A percentile compares a stretch with the other conserved stretches of the same genome.
These are phyloP conservation scores for Diplodia scrobiculata DNA, from an alignment of 2,329 filamentous ascomycete species.

Conservation along the genomic window DNA sequence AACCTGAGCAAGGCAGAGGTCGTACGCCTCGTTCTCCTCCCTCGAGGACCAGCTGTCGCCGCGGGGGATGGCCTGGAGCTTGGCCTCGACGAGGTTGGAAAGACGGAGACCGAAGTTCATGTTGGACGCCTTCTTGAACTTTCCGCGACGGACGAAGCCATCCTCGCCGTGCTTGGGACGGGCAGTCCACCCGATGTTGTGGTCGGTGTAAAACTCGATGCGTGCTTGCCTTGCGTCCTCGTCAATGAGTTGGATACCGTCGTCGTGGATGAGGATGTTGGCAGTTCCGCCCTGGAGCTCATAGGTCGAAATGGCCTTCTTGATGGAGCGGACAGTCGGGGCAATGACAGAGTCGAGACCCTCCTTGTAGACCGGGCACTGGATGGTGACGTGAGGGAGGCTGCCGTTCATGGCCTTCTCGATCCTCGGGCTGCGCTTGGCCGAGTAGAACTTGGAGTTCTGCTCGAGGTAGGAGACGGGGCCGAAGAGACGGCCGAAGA, in stretches of 20 bases:
- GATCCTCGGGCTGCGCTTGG: slow-evolving; percentile 65
- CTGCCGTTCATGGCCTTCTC: slow-evolving; percentile 46
- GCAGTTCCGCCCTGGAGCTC: slow-evolving; percentile 63
- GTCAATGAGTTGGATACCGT: slow-evolving; percentile 65
- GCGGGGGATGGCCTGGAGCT: slow-evolving; percentile 49
- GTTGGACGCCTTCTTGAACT: slow-evolving; percentile 61
- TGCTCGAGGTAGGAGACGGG: slow-evolving; percentile 70
- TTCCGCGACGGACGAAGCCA: slow-evolving; percentile 40
- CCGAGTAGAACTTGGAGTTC: slow-evolving; percentile 84
- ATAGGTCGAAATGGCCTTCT: slow-evolving; percentile 58
- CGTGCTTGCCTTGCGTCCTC: slow-evolving; percentile 49
- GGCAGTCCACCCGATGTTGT: slow-evolving; percentile 55
- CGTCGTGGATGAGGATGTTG: slow-evolving; percentile 69
- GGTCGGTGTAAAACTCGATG: slow-evolving; percentile 54
- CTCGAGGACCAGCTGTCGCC: slow-evolving; percentile 40
- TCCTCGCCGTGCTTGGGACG: slow-evolving; percentile 48
- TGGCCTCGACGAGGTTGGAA: slow-evolving; percentile 64
- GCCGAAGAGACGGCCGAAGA: slow-evolving; percentile 73
- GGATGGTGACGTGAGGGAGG: slow-evolving; percentile 72
- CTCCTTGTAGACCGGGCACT: slow-evolving; percentile 88
- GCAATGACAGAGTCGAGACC: slow-evolving; percentile 62
- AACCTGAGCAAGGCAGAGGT: slow-evolving; percentile 58
- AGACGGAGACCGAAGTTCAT: slow-evolving; percentile 72
- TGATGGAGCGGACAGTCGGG: slow-evolving; percentile 27
- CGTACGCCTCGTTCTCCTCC: slow-evolving; percentile 34